These are phyloP conservation scores for Neoboletus brunneissimus DNA, from an alignment of 768 basidiomycete genomes.

Conservation along the genomic window DNA sequence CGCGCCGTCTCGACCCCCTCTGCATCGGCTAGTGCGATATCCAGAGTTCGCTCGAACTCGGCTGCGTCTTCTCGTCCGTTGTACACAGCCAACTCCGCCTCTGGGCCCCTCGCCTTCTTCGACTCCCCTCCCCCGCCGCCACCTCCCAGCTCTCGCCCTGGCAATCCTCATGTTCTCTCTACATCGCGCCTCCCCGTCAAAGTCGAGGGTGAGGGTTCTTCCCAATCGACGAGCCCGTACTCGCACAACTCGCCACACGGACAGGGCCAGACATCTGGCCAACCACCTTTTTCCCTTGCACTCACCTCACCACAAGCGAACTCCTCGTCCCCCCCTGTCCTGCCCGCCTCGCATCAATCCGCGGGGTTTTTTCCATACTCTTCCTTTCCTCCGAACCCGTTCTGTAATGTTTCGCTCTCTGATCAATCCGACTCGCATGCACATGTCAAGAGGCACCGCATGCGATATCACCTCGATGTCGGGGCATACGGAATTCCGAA, in stretches of 20 bases:
- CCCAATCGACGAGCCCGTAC: constrained; percentile 28
- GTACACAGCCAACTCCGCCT: constrained; percentile 35
- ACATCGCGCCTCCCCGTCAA: constrained; percentile 46
- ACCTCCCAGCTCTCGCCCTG: constrained; percentile 39
- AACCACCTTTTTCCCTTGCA: constrained; percentile 40
- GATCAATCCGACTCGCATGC: constrained; percentile 30
- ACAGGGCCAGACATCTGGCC: constrained; percentile 33
- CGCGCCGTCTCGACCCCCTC: constrained; percentile 31
- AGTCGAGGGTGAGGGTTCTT: constrained; percentile 44
- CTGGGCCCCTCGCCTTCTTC: constrained; percentile 39
- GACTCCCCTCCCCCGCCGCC: constrained; percentile 40
- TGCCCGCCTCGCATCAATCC: constrained; percentile 31
- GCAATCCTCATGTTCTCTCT: constrained; percentile 38
- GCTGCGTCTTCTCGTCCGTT: constrained; percentile 40
- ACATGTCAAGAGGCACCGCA: constrained; percentile 31
- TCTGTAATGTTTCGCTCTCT: constrained; percentile 25
- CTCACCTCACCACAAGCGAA: constrained; percentile 42
- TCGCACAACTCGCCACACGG: constrained; percentile 36
- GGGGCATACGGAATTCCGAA: constrained; percentile 89
- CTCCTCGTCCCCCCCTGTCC: constrained; percentile 29
- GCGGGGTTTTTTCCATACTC: constrained; percentile 37
- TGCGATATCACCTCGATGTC: constrained; percentile 58
- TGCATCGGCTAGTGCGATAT: constrained; percentile 30
- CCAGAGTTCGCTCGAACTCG: constrained; percentile 46
- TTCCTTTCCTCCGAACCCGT: constrained; percentile 32